These are phyloP conservation scores for Xerocomus spinulosus DNA, from an alignment of 768 basidiomycete species.

Conservation along the genomic window DNA sequence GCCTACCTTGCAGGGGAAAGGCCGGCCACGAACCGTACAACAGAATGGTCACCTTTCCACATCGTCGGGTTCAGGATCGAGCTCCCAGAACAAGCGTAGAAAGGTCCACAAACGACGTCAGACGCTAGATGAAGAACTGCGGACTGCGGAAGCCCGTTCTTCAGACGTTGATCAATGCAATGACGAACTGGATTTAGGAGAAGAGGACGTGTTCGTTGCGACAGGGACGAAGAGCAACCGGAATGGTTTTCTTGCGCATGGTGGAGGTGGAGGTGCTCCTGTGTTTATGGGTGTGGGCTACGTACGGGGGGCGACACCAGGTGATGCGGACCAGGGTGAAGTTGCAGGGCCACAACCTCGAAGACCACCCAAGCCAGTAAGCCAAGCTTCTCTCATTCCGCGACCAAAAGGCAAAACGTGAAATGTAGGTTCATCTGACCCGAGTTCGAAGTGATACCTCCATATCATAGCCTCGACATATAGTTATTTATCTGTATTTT, in stretches of 20 bases:
- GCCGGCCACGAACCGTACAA: constrained; percentile 11
- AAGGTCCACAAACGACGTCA: constrained; percentile 34
- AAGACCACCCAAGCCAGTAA: constrained; percentile 7
- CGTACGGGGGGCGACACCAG: constrained; percentile 47
- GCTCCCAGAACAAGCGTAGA: constrained; percentile 17
- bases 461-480: not conserved
- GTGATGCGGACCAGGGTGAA: constrained; percentile 16
- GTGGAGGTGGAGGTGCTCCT: constrained; percentile 66
- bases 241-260: constrained; percentile 65
- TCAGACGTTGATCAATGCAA: constrained; percentile 32
- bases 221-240: constrained; percentile 52
- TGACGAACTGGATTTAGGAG: constrained; percentile 36
- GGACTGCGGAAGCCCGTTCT: constrained; percentile 38
- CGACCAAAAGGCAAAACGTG: constrained; percentile 19
- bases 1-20: constrained; percentile 13
- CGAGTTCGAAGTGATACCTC: constrained; percentile 7
- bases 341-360: not conserved
- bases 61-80: constrained; percentile 11
- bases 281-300: constrained; percentile 71
- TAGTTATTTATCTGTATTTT: constrained; percentile 26
- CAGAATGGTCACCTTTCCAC: not conserved
- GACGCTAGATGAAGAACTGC: constrained; percentile 68
- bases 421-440: not conserved
- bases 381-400: constrained; percentile 23
- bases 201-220: constrained; percentile 47